Evolutionary conservation across 2,329 filamentous ascomycete species (phyloP).

Genomic region (Trichoderma asperellum): DNA sequence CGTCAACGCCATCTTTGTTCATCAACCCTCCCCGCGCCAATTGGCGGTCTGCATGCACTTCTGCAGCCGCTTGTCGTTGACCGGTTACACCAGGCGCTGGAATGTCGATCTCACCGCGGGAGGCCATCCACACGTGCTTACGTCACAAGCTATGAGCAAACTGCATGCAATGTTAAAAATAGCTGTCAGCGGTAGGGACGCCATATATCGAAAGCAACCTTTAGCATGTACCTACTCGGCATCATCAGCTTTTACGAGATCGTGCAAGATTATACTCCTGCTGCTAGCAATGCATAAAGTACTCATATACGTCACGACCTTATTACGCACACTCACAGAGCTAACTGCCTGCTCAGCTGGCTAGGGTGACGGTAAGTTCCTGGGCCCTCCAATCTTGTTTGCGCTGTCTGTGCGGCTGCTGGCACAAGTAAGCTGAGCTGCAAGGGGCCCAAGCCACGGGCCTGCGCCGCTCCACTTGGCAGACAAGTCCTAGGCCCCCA

Average conservation of each 20-base stretch:
- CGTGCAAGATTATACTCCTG: neutral
- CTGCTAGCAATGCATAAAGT: neutral
- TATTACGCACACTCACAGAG: neutral
- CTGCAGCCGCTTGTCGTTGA: neutral
- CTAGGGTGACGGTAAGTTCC: neutral
- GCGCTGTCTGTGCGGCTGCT: neutral
- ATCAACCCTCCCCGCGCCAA: neutral
- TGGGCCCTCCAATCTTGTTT: conserved; percentile 9
- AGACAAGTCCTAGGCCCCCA: neutral
- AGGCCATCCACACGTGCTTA: neutral
- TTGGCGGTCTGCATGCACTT: neutral
- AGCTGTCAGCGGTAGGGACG: neutral
- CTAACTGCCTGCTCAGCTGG: neutral
- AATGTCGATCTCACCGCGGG: neutral
- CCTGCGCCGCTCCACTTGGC: conserved; percentile 17
- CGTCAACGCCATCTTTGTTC: neutral
- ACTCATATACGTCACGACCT: neutral
- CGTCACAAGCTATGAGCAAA: conserved; percentile 9
- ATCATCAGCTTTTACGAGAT: neutral
- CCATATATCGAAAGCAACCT: neutral
- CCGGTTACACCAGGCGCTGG: neutral
- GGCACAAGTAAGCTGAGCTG: conserved; percentile 23
- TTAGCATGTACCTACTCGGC: neutral
- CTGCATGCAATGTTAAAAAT: conserved; percentile 2
- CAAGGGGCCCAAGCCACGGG: conserved; percentile 11